A percentile compares a stretch with the other conserved stretches of the same genome.
phyloP scores from a whole-genome alignment of 805 yeast species.

The Ogataea parapolymorpha region DNA sequence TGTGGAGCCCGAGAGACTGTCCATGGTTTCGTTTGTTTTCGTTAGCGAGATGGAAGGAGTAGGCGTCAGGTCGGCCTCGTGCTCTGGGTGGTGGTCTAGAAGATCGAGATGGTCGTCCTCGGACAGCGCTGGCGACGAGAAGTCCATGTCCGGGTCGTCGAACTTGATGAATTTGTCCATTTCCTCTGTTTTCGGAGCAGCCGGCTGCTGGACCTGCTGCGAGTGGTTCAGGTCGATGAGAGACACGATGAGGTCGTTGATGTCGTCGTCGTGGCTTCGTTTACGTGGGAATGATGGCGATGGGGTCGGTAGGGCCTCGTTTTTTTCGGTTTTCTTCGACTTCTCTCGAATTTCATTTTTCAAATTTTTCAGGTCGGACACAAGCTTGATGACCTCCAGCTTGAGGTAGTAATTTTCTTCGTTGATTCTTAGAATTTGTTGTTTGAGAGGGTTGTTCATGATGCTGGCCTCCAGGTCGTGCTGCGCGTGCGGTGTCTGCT shows the following conservation, averaged over 20 bases:
- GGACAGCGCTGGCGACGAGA: constrained; percentile 18
- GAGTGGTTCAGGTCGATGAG: constrained; percentile 34
- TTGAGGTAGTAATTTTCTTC: constrained; percentile 44
- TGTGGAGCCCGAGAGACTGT: constrained; percentile 23
- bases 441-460: constrained; percentile 34
- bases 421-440: constrained; percentile 39
- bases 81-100: constrained; percentile 17
- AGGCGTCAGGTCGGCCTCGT: constrained; percentile 23
- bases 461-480: constrained; percentile 18
- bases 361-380: constrained; percentile 39
- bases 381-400: constrained; percentile 42
- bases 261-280: constrained; percentile 34
- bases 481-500: constrained; percentile 10
- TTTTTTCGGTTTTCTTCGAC: neutral
- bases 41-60: constrained; percentile 24
- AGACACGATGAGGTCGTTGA: constrained; percentile 35
- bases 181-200: constrained; percentile 9
- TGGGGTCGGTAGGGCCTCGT: neutral
- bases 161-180: constrained; percentile 17
- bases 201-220: constrained; percentile 16
- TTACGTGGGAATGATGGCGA: constrained; percentile 16
- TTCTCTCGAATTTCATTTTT: constrained; percentile 24
- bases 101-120: constrained; percentile 24
- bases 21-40: constrained; percentile 29
- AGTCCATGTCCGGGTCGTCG: constrained; percentile 15